Conservation (phyloP, 345 rosid species). For the Lepidium aucheri region DNA sequence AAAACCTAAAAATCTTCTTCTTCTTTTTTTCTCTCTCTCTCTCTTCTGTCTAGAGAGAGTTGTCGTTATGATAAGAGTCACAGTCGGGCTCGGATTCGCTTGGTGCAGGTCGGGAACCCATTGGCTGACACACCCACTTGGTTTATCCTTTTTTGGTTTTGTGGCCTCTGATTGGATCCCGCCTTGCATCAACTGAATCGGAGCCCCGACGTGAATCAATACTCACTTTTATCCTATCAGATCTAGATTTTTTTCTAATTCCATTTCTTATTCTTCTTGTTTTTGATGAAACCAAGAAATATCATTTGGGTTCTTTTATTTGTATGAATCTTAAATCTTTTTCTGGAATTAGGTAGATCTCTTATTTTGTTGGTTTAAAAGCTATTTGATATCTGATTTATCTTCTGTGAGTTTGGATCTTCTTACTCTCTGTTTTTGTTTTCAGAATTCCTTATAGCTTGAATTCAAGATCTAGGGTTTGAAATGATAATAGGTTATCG, state of each 20-base stretch:
- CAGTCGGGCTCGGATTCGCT: slow-evolving; percentile 97
- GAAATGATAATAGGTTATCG: neutral
- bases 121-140: slow-evolving; percentile 25
- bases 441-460: neutral
- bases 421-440: neutral
- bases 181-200: slow-evolving; percentile 99
- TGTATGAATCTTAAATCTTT: neutral
- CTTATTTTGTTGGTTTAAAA: neutral
- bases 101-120: slow-evolving; percentile 99
- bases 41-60: neutral
- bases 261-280: neutral
- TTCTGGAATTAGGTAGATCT: neutral
- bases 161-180: slow-evolving; percentile 52
- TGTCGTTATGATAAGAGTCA: slow-evolving; percentile 13
- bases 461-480: slow-evolving; percentile 12
- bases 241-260: neutral
- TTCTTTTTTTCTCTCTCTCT: neutral
- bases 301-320: neutral
- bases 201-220: slow-evolving; percentile 48
- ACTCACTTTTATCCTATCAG: neutral
- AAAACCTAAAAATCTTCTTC: neutral
- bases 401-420: neutral
- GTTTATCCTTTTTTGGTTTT: slow-evolving; percentile 7
- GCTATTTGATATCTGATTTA: neutral
- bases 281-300: neutral